Conservation (phyloP, 2,329 filamentous ascomycete species). For the Colletotrichum acutatum region DNA sequence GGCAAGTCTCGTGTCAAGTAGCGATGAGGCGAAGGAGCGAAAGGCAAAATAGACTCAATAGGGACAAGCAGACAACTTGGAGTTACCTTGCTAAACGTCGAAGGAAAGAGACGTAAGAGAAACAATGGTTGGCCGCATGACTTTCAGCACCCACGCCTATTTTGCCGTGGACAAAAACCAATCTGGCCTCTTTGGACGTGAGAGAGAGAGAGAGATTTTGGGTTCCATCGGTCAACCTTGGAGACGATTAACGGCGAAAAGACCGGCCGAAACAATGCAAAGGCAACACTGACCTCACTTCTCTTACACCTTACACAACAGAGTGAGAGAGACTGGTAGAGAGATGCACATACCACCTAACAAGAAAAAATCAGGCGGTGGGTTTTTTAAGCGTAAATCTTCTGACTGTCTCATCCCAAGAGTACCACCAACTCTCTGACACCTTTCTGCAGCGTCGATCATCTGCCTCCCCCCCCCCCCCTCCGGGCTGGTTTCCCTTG, state of each 20-base stretch:
- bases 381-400: conserved; percentile 32
- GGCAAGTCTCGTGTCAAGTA: background rate
- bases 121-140: background rate
- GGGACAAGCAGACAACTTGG: background rate
- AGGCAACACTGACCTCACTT: background rate
- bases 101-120: background rate
- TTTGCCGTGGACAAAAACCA: background rate
- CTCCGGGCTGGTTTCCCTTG: too few species aligned
- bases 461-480: too few species aligned
- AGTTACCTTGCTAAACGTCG: background rate
- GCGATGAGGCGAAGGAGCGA: conserved; percentile 8
- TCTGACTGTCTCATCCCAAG: conserved; percentile 22
- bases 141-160: background rate
- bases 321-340: background rate
- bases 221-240: background rate
- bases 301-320: background rate
- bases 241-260: background rate
- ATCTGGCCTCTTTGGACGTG: background rate
- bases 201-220: background rate
- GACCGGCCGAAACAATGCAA: conserved; percentile 17
- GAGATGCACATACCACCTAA: background rate
- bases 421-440: conserved; percentile 5
- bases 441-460: conserved; percentile 31
- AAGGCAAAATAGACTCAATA: background rate
- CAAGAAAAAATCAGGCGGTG: background rate